Evolutionary conservation across 2,329 filamentous ascomycete species (phyloP), one percentile per base, ranked within the genome.

Genomic region (Penicillium paneum): DNA sequence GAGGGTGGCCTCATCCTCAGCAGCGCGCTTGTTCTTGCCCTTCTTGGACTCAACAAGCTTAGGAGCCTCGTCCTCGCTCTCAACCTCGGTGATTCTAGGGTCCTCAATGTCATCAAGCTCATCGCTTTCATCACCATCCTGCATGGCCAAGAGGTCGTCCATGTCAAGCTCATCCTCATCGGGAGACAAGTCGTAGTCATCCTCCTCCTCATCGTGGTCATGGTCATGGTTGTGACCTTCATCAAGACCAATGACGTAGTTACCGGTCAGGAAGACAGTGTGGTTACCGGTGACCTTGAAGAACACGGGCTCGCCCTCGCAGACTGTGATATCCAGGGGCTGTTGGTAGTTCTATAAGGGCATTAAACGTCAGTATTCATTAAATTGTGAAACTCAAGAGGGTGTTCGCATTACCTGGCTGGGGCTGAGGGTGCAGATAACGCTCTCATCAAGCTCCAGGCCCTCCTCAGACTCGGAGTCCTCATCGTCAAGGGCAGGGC

Each of bases 401-500:
- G 3, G 38, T 53, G 31, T 24, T 26, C 6, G 29, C 71, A 83
- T 74, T 86, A 97, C 94, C 80, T 88, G 90, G 75, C 91, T 86
- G 31, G 92, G 90, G 78, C 97, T 92, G 51, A 99, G 85, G 59
- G 94, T 99, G 84, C 94, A 99, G 67, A 99, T 79, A 65, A 97
- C 91, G 67, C 90, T 90, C 79, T 97, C 90, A 74, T 97, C 91
- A 49, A 93, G 79, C 68, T 91, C 85, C 49, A 83, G 75, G 26
- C 81, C 83, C 39, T 84, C 83, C 21, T 76, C 74, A 12, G 69
- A 67, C 55, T 83, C 81, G 50, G 88, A 83, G 31, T 85, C 83
- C 26, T 79, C 79, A n/a, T 82, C 78, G 59, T 85, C 87, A 69
- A 86, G 86, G 60, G 83, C 86, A 76, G 89, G 90, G 64, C 81